Base-by-base conservation (phyloP, 2,329 filamentous ascomycete species). In the Tetracladium maxilliforme region DNA sequence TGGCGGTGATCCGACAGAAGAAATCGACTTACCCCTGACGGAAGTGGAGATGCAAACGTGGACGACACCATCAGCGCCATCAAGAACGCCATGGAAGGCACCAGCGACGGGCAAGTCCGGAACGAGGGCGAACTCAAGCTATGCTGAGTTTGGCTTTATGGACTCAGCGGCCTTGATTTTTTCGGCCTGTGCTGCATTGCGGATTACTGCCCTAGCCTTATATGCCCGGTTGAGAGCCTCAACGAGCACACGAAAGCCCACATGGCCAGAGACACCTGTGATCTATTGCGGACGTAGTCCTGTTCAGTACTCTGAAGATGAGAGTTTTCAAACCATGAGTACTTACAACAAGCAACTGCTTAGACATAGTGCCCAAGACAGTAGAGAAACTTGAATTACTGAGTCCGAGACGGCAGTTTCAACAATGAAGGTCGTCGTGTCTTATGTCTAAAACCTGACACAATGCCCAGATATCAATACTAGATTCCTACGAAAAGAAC, bases 201-300 rank as follows among this genome's bases (percentile, higher is more conserved):
- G 34, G 16, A 36, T 27, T 10, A 24, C 17, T 7, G 25, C 25
- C 11, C 34, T 26, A 10, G 34, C 27, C 16, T 11, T 23, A 21
- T 33, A 33, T 8, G 28, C 28, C 10, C 30, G 23, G 17, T 25
- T 17, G 13, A 36, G 30, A 14, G 27, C 26, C 11, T 25, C n/a
- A n/a, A 29, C n/a, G 16, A 36, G 26, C n/a, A 26, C 23, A 6
- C 23, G 16, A 17, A 36, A 36, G 7, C 38, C 36, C 8, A 40
- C 28, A 23, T 31, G 31, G 7, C 38, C 36, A 6, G 38, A 31
- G 6, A 25, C 35, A 11, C 38, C 38, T 3, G 36, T 40, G n/a
- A 40, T 33, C 21, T 29, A 18, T 28, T 26, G 19, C n/a, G n/a
- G n/a, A n/a, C n/a, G n/a, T n/a, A n/a, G n/a, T n/a, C n/a, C n/a